Evolutionary conservation across 108 stramenopile genomes (phyloP), one percentile per base, ranked within the genome.

Genomic region (Asterionellopsis glacialis): DNA sequence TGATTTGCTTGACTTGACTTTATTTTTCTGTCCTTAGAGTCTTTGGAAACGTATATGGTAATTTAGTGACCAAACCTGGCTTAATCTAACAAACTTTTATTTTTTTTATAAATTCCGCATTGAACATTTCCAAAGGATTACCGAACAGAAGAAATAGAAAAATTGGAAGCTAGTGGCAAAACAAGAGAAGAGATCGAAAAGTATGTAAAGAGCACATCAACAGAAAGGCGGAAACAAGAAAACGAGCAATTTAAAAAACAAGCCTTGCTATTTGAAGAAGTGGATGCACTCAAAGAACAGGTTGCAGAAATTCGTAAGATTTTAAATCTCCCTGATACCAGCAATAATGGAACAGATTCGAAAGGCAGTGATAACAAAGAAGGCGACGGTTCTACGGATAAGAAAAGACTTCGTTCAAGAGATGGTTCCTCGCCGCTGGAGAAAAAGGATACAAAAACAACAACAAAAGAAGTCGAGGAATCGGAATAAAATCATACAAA

Each of bases 121-220:
- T 48, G 33, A 5, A 19, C 47, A n/a, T 51, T 16, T 10, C 16
- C 18, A 19, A 10, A 54, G 52, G 52, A 54, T 54, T 54, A 54
- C 22, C 52, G 52, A 27, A 10, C 52, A 22, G 52, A 54, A 27
- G 24, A 54, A 26, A 54, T 54, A 15, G 25, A 54, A 5, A 1
- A 25, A 22, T 27, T 54, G 9, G 15, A 22, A 27, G 21, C 52
- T 54, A n/a, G 19, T 22, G 52, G 52, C 15, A 54, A 25, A 22
- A 54, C 25, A 15, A 27, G 15, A 15, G 52, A 54, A 15, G 52
- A 54, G 6, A 54, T 54, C 52, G 22, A 54, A 24, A n/a, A 5
- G 25, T 54, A 25, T 54, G 25, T 54, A 15, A n/a, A 22, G 21
- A n/a, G 19, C 4, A 54, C 22, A 15, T 4, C 25, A 15, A 2